Evolutionary conservation across 306 rosid genomes (phyloP).

Genomic region (Adenanthera pavonina): DNA sequence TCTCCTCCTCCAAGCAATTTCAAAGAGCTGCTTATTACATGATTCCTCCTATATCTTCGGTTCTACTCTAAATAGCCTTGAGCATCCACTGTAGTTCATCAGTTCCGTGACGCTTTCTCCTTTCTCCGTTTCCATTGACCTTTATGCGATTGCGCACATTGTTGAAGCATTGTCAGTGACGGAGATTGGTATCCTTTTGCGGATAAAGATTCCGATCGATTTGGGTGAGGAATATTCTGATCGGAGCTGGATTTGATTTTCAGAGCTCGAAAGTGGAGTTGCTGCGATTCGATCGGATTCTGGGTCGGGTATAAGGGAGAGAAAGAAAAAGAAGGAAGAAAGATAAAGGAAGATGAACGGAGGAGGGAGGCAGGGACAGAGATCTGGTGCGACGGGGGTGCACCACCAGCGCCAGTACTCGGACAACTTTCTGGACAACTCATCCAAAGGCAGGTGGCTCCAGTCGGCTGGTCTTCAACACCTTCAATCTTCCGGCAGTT

Average conservation of each 20-base stretch:
- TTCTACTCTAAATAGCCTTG: constrained; percentile 37
- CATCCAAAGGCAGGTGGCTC: constrained; percentile 72
- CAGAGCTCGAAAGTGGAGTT: neutral
- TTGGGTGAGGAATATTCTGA: neutral
- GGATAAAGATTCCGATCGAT: neutral
- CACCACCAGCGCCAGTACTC: constrained; percentile 79
- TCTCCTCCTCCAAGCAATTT: constrained; percentile 38
- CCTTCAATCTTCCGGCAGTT: constrained; percentile 70
- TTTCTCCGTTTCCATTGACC: constrained; percentile 3
- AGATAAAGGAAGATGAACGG: constrained; percentile 63
- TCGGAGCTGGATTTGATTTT: constrained; percentile 6
- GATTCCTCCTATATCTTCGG: constrained; percentile 45
- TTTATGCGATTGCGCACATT: neutral
- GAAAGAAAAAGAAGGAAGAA: neutral
- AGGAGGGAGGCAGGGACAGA: constrained; percentile 67
- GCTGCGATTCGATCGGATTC: neutral
- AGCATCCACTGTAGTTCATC: constrained; percentile 32
- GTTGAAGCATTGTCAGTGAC: constrained; percentile 6
- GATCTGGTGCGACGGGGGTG: constrained; percentile 73
- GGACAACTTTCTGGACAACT: constrained; percentile 66
- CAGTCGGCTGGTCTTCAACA: constrained; percentile 97
- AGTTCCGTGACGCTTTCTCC: neutral
- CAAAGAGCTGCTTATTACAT: constrained; percentile 27
- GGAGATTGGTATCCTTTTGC: neutral
- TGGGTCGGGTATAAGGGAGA: neutral